Conservation (phyloP, 805 yeast genomes). For the Candida methanosorbosa region DNA sequence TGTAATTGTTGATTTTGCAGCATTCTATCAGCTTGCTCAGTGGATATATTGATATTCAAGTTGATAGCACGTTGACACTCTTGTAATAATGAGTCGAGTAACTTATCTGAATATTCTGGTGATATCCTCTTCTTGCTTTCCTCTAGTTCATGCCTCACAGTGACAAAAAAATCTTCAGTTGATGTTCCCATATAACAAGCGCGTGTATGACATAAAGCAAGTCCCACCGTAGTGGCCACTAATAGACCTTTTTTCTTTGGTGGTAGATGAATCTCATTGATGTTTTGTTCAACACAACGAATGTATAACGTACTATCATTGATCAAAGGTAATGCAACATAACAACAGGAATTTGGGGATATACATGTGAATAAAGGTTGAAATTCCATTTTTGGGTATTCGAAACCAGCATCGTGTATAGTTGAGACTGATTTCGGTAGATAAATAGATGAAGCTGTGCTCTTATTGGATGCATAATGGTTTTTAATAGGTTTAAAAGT, state of each 20-base stretch:
- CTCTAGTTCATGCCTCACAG: conserved; percentile 41
- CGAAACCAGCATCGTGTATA: conserved; percentile 47
- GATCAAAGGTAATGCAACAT: conserved; percentile 21
- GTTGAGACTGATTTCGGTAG: conserved; percentile 29
- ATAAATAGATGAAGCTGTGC: conserved; percentile 3
- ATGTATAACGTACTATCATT: conserved; percentile 13
- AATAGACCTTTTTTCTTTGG: conserved; percentile 23
- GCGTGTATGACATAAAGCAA: conserved; percentile 60
- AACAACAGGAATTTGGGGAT: conserved; percentile 45
- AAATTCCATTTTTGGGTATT: conserved; percentile 28
- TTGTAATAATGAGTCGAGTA: conserved; percentile 36
- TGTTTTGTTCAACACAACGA: conserved; percentile 12
- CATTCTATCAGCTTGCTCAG: conserved; percentile 70
- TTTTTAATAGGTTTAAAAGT: conserved; percentile 16
- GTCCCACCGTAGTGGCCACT: conserved; percentile 41
- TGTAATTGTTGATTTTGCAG: conserved; percentile 74
- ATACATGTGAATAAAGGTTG: conserved; percentile 29
- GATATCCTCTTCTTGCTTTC: conserved; percentile 13
- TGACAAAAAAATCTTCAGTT: conserved; percentile 60
- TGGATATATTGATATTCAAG: conserved; percentile 58
- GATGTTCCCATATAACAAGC: conserved; percentile 61
- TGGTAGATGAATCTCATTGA: conserved; percentile 9
- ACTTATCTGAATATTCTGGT: conserved; percentile 21
- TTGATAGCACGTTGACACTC: conserved; percentile 74
- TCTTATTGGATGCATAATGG: not conserved